Evolutionary conservation across 768 basidiomycete genomes (phyloP), one percentile per base, ranked within the genome.

Genomic region (Boletus huronensis): DNA sequence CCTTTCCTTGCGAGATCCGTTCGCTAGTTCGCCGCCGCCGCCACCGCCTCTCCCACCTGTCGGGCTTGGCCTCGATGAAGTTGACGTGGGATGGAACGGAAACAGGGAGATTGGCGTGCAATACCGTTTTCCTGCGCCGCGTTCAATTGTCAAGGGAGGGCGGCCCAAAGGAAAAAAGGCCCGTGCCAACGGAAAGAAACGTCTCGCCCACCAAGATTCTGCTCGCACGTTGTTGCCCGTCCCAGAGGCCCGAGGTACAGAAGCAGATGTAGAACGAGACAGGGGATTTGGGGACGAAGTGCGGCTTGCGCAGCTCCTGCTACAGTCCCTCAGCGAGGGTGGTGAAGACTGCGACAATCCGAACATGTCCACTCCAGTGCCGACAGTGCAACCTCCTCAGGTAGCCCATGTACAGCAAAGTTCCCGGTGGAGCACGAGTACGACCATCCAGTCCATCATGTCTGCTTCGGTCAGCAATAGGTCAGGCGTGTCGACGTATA

Each of bases 361-460:
- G 7, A 54, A 17, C 25, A 31, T 38, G 2, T 11, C 60, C 25
- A 54, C 40, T 21, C 60, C 53, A 0, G 52, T 48, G 26, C 54
- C 53, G 6, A 40, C 36, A 1, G 49, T 62, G 25, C 55, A 54
- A 26, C 42, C 54, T 34, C 68, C 57, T 36, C 60, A 60, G 45
- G 46, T 39, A 25, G 57, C 57, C 6, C 63, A 72, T 17, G n/a
- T 55, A 10, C 64, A 57, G 6, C 60, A 58, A 45, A 48, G 5
- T 19, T 70, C 69, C 14, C 58, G 71, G 29, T 70, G 69, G 69
- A 70, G 69, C 51, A 55, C 66, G n/a, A 63, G 69, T 36, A 71
- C 69, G 10, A 66, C 69, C 5, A 54, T 65, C 35, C 65, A 49
- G 49, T 70, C 69, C 28, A 19, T 61, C 39, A 48, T 55, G 38